Conservation (phyloP, 345 rosid genomes). For the Raphanus sativus region DNA sequence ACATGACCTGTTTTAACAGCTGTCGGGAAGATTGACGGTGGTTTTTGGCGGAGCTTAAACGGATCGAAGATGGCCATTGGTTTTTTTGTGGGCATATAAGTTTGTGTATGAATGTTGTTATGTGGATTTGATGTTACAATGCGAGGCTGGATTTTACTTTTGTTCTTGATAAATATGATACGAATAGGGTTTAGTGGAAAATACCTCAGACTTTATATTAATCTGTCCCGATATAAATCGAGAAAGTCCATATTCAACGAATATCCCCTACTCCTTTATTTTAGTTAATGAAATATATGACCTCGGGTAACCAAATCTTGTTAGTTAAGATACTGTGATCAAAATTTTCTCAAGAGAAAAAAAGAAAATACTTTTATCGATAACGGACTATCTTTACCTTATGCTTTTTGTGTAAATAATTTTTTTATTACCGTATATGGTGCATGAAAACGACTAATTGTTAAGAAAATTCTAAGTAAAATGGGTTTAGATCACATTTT, state of each 20-base stretch:
- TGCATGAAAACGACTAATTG: too few relatives aligned
- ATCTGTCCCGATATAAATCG: background rate
- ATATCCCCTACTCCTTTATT: constrained; percentile 24
- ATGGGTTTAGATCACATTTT: too few relatives aligned
- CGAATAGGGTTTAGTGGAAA: constrained; percentile 1
- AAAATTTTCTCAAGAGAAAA: background rate
- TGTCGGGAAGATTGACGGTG: constrained; percentile 35
- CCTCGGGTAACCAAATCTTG: constrained; percentile 17
- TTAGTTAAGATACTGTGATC: constrained; percentile 13
- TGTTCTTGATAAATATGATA: background rate
- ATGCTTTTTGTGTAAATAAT: too few relatives aligned
- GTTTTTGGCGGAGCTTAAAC: constrained; percentile 32
- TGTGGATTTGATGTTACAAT: background rate
- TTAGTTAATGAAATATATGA: constrained; percentile 12
- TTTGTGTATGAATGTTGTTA: background rate
- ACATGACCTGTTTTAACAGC: constrained; percentile 34
- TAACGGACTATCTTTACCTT: too few relatives aligned
- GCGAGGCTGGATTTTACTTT: background rate
- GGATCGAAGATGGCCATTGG: constrained; percentile 34
- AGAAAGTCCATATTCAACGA: constrained; percentile 27
- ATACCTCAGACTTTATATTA: background rate
- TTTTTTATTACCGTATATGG: too few relatives aligned
- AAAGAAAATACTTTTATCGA: too few relatives aligned
- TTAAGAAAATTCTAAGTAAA: too few relatives aligned
- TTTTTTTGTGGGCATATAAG: background rate